Conservation (phyloP, 768 basidiomycete species). For the Obba rivulosa region DNA sequence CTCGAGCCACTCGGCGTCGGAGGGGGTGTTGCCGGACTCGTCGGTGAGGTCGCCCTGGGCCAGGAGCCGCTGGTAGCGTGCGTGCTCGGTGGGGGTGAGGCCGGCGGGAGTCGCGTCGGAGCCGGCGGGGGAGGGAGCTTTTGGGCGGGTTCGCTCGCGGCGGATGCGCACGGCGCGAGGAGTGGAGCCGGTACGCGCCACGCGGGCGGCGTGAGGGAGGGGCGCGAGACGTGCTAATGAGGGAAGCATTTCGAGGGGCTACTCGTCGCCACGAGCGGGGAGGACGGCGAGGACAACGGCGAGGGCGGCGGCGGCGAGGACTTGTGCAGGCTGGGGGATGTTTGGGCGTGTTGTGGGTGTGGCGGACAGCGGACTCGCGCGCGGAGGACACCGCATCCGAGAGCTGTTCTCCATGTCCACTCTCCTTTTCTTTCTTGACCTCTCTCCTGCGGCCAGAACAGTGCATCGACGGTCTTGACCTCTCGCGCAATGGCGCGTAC, state of each 20-base stretch:
- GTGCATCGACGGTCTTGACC: too few relatives aligned
- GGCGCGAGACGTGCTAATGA: conserved; percentile 34
- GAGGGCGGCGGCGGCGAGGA: too few relatives aligned
- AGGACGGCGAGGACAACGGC: too few relatives aligned
- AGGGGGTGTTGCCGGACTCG: conserved; percentile 28
- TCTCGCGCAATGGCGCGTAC: too few relatives aligned
- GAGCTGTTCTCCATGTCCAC: too few relatives aligned
- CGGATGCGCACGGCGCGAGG: conserved; percentile 72
- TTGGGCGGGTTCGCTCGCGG: conserved; percentile 44
- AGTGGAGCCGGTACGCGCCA: conserved; percentile 62
- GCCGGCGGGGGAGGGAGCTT: conserved; percentile 22
- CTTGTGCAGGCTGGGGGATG: too few relatives aligned
- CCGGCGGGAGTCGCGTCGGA: conserved; percentile 49
- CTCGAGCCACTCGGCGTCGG: conserved; percentile 56
- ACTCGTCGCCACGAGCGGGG: too few relatives aligned
- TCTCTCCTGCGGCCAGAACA: too few relatives aligned
- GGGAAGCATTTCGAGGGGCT: conserved; percentile 24
- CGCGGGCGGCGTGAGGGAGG: conserved; percentile 33
- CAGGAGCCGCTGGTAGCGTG: conserved; percentile 53
- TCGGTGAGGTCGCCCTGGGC: conserved; percentile 44
- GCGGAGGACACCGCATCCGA: too few relatives aligned
- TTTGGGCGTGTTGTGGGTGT: too few relatives aligned
- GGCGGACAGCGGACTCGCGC: too few relatives aligned
- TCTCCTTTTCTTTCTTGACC: too few relatives aligned
- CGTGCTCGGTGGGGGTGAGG: conserved; percentile 60